Percentiles rank a stretch among this genome's conserved stretches.
Conservation (phyloP, 2,329 filamentous ascomycete species). For the Samsoniella hepiali region DNA sequence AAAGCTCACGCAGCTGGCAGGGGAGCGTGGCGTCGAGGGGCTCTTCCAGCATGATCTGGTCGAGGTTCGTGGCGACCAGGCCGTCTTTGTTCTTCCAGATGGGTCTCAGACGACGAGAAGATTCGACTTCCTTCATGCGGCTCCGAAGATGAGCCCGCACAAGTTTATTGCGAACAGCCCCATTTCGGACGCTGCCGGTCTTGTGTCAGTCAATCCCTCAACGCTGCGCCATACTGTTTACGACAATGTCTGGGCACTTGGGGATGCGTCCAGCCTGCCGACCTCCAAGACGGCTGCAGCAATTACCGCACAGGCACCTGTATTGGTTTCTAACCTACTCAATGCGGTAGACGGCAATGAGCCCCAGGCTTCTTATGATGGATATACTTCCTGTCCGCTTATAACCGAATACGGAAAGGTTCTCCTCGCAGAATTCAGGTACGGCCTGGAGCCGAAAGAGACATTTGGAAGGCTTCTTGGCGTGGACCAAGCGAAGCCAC, state of each 20-base stretch:
- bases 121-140: conserved; percentile 57
- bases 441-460: conserved; percentile 60
- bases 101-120: conserved; percentile 33
- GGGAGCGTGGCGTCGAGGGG: conserved; percentile 54
- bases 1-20: conserved; percentile 49
- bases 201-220: conserved; percentile 53
- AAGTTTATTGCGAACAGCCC: conserved; percentile 50
- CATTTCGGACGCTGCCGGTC: conserved; percentile 54
- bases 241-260: conserved; percentile 56
- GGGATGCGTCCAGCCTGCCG: conserved; percentile 56
- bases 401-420: conserved; percentile 59
- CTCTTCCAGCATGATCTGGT: conserved; percentile 57
- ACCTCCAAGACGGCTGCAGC: conserved; percentile 56
- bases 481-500: conserved; percentile 54
- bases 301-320: conserved; percentile 48
- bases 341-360: conserved; percentile 43
- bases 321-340: conserved; percentile 49
- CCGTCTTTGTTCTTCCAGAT: conserved; percentile 40
- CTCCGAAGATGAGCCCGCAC: conserved; percentile 58
- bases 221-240: conserved; percentile 53
- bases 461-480: conserved; percentile 53
- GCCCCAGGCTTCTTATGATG: conserved; percentile 44
- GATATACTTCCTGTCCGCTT: conserved; percentile 55
- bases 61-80: conserved; percentile 49
- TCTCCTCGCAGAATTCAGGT: conserved; percentile 63